Percentiles rank a stretch among this genome's conserved stretches.
phyloP scores from a whole-genome alignment of 2,329 filamentous ascomycete genomes.

The Phyllosticta citribraziliensis region DNA sequence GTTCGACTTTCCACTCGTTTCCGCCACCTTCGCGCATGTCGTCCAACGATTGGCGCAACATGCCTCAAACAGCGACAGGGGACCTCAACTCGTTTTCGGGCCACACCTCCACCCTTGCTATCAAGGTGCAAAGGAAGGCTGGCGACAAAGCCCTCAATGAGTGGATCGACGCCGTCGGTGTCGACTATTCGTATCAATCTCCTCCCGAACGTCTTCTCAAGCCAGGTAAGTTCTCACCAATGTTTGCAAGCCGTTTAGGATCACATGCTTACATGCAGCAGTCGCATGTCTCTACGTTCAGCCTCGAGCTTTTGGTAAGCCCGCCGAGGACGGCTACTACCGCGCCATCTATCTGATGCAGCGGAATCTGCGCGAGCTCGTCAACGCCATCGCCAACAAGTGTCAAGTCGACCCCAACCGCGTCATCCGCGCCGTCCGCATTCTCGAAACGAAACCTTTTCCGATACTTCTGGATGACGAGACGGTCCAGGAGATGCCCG shows the following conservation, averaged over 20 bases:
- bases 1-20: constrained; percentile 36
- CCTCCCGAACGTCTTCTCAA: constrained; percentile 63
- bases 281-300: constrained; percentile 85
- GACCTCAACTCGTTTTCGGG: constrained; percentile 37
- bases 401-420: constrained; percentile 66
- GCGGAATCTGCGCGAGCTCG: constrained; percentile 65
- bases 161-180: constrained; percentile 84
- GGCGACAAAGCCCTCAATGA: constrained; percentile 59
- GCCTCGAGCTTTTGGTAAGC: constrained; percentile 40
- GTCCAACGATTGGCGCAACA: constrained; percentile 48
- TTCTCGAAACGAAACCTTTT: constrained; percentile 59
- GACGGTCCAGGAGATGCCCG: constrained; percentile 68
- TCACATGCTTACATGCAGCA: constrained; percentile 31
- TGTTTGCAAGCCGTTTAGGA: constrained; percentile 7
- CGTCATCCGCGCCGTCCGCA: constrained; percentile 61
- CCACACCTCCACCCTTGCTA: constrained; percentile 40
- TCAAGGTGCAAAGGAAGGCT: constrained; percentile 44
- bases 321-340: constrained; percentile 54
- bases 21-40: constrained; percentile 34
- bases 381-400: constrained; percentile 63
- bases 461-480: constrained; percentile 87
- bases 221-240: constrained; percentile 39
- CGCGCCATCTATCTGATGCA: constrained; percentile 77
- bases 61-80: constrained; percentile 43
- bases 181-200: constrained; percentile 77